Conservation (phyloP, 2,329 filamentous ascomycete genomes). For the Talaromyces amestolkiae region DNA sequence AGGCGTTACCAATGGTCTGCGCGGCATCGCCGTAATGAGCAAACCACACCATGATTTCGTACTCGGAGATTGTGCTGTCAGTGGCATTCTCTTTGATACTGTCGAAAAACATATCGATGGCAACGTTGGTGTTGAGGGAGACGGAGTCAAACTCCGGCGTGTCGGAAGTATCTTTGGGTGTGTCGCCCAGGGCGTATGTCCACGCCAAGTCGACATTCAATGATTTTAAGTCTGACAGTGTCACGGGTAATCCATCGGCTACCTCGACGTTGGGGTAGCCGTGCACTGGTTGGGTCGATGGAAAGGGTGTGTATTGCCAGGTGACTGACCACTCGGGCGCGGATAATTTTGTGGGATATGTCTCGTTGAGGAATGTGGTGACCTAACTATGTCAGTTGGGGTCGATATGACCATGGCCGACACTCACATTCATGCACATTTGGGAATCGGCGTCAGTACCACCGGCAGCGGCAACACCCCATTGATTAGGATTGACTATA, state of each 20-base stretch:
- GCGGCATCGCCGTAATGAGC: constrained; percentile 48
- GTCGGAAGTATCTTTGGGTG: constrained; percentile 37
- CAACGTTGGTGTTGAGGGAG: constrained; percentile 55
- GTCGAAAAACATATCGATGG: constrained; percentile 60
- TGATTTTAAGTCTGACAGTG: constrained; percentile 39
- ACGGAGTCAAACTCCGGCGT: constrained; percentile 33
- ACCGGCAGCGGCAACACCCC: constrained; percentile 39
- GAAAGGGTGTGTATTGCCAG: constrained; percentile 51
- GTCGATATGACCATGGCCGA: background rate
- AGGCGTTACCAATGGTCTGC: constrained; percentile 48
- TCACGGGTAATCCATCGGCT: constrained; percentile 46
- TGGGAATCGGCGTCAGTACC: constrained; percentile 36
- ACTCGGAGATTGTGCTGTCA: constrained; percentile 39
- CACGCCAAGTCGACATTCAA: constrained; percentile 51
- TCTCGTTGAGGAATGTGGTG: constrained; percentile 51
- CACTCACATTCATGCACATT: constrained; percentile 55
- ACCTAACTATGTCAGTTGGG: constrained; percentile 37
- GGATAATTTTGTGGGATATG: constrained; percentile 47
- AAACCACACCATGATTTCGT: constrained; percentile 61
- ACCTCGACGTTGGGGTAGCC: constrained; percentile 56
- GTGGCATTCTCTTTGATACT: constrained; percentile 41
- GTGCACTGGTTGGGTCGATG: constrained; percentile 49
- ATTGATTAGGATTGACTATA: constrained; percentile 57
- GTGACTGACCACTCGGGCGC: constrained; percentile 54
- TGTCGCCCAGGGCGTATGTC: constrained; percentile 51